phyloP scores from a whole-genome alignment of 805 yeast species.

The Myxozyma vanderwaltii region DNA sequence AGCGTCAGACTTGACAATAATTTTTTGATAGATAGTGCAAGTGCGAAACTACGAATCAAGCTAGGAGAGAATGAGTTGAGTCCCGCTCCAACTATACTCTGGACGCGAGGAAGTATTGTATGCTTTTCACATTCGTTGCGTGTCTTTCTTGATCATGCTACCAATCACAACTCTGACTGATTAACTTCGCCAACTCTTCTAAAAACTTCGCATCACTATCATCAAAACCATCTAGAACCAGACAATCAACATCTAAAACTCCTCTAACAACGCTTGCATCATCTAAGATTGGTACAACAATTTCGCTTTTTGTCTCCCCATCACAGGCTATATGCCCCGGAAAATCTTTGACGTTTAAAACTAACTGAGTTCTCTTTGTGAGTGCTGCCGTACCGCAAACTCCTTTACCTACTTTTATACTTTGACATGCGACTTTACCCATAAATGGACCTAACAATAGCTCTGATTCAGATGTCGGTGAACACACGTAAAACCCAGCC shows the following conservation, averaged over 20 bases:
- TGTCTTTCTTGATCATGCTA: too few relatives aligned
- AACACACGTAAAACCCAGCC: constrained; percentile 84
- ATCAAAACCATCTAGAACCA: constrained; percentile 65
- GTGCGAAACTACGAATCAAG: too few relatives aligned
- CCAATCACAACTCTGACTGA: constrained; percentile 39
- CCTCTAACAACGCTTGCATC: constrained; percentile 55
- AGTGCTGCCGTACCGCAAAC: constrained; percentile 89
- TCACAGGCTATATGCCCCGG: constrained; percentile 98
- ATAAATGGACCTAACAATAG: constrained; percentile 89
- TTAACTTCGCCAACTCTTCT: constrained; percentile 57
- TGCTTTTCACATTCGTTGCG: too few relatives aligned
- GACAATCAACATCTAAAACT: constrained; percentile 86
- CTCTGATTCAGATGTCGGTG: constrained; percentile 45
- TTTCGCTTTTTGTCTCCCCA: constrained; percentile 89
- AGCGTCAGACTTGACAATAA: too few relatives aligned
- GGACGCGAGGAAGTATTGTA: too few relatives aligned
- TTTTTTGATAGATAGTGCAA: too few relatives aligned
- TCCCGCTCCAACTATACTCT: too few relatives aligned
- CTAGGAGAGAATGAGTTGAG: too few relatives aligned
- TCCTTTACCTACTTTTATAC: constrained; percentile 74
- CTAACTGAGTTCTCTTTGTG: constrained; percentile 64
- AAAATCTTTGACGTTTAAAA: constrained; percentile 70
- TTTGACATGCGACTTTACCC: constrained; percentile 95
- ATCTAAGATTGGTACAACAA: constrained; percentile 77
- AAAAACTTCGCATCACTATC: constrained; percentile 59